Evolutionary conservation across 805 yeast species (phyloP).

Genomic region (Pichia gijzeniarum): DNA sequence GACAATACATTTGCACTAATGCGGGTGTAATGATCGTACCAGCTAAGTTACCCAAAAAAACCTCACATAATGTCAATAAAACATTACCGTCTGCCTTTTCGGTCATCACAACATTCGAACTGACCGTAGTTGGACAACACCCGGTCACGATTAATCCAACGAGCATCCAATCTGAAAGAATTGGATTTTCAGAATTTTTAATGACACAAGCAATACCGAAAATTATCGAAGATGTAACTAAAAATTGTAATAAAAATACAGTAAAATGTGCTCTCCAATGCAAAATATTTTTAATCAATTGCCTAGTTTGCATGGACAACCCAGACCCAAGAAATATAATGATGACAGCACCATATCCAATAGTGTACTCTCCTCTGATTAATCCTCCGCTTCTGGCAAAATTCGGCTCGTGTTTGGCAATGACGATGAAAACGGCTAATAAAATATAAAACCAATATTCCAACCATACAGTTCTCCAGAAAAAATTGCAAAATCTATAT

Average conservation of each 20-base stretch:
- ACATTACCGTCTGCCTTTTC: conserved; percentile 77
- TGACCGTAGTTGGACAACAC: conserved; percentile 87
- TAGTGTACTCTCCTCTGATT: conserved; percentile 65
- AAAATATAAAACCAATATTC: conserved; percentile 72
- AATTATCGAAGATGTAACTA: conserved; percentile 44
- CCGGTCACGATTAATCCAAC: conserved; percentile 79
- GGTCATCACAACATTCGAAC: conserved; percentile 90
- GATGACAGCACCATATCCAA: conserved; percentile 82
- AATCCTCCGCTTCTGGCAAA: conserved; percentile 82
- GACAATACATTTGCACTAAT: conserved; percentile 61
- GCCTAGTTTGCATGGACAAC: conserved; percentile 60
- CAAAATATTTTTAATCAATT: conserved; percentile 50
- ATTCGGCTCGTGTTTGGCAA: conserved; percentile 72
- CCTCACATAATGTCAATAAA: conserved; percentile 67
- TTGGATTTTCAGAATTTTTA: conserved; percentile 44
- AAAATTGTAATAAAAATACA: conserved; percentile 57
- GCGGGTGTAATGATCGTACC: conserved; percentile 90
- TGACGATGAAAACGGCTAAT: conserved; percentile 64
- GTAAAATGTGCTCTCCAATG: conserved; percentile 82
- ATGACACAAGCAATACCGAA: conserved; percentile 69
- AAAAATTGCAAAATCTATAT: conserved; percentile 6
- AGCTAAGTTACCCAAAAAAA: conserved; percentile 71
- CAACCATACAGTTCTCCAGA: conserved; percentile 16
- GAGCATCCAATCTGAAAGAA: conserved; percentile 68
- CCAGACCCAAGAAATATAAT: conserved; percentile 78